Percentiles rank a stretch among this genome's conserved stretches.
Conservation (phyloP, 139 green algal species). For the Marvania coccoides region DNA sequence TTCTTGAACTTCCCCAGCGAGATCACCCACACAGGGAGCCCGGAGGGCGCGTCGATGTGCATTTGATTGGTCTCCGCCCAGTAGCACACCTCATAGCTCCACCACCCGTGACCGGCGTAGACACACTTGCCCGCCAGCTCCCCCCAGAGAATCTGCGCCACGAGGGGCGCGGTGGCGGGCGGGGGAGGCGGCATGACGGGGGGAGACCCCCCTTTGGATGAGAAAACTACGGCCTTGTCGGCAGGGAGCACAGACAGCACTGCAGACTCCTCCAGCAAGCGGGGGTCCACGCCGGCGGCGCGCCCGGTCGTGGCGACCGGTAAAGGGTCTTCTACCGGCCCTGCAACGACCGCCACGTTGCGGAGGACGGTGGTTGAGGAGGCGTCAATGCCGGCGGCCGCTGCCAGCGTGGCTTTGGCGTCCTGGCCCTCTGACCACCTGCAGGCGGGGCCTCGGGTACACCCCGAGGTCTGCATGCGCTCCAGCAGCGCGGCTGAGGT, state of each 20-base stretch:
- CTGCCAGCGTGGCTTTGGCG: background rate
- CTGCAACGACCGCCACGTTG: background rate
- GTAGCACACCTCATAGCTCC: conserved; percentile 11
- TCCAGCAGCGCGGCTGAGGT: background rate
- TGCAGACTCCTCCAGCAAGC: background rate
- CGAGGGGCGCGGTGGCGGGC: background rate
- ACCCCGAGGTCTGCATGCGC: background rate
- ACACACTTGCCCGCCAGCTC: background rate
- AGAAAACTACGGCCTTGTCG: background rate
- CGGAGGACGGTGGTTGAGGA: background rate
- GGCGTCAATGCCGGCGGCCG: background rate
- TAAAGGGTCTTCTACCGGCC: background rate
- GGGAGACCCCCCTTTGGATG: background rate
- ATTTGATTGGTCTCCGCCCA: background rate
- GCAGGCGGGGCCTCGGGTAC: background rate
- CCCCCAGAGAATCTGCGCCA: background rate
- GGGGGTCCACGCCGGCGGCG: background rate
- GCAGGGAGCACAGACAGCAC: background rate
- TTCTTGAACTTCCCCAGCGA: background rate
- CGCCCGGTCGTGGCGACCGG: background rate
- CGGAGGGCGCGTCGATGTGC: background rate
- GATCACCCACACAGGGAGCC: background rate
- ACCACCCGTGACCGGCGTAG: background rate
- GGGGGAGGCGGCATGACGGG: background rate
- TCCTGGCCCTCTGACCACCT: background rate